phyloP scores from a whole-genome alignment of 108 stramenopile species.

The Cyclotella atomus region DNA sequence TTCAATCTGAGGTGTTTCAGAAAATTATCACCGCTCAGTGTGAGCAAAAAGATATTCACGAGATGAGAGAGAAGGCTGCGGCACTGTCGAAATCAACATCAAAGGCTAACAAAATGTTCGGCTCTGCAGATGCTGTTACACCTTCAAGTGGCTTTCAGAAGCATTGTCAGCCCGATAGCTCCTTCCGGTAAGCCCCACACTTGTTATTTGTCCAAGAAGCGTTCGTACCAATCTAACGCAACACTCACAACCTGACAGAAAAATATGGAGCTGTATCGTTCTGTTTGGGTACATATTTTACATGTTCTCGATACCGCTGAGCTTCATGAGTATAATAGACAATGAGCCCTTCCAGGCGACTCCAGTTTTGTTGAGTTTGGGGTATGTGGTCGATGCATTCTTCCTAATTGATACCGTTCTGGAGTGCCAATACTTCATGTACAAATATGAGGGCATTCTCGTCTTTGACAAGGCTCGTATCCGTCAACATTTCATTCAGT shows the following conservation, averaged over 20 bases:
- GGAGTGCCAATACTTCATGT: slow-evolving; percentile 40
- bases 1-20: slow-evolving; percentile 40
- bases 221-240: too few species aligned
- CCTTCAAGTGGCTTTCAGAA: slow-evolving; percentile 20
- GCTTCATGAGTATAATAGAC: slow-evolving; percentile 30
- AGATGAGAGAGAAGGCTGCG: slow-evolving; percentile 37
- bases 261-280: slow-evolving; percentile 19
- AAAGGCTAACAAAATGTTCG: slow-evolving; percentile 57
- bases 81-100: slow-evolving; percentile 20
- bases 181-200: slow-evolving; percentile 1
- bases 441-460: slow-evolving; percentile 41
- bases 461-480: slow-evolving; percentile 30
- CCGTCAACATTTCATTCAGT: slow-evolving; percentile 29
- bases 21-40: slow-evolving; percentile 42
- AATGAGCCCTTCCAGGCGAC: slow-evolving; percentile 21
- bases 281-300: slow-evolving; percentile 37
- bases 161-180: slow-evolving; percentile 36
- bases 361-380: slow-evolving; percentile 18
- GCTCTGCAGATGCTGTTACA: slow-evolving; percentile 38
- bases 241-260: not conserved
- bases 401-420: slow-evolving; percentile 36
- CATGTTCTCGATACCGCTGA: slow-evolving; percentile 38
- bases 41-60: slow-evolving; percentile 34
- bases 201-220: not conserved
- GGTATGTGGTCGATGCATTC: slow-evolving; percentile 39